These are phyloP conservation scores for Serpula lacrymans DNA, from an alignment of 768 basidiomycete genomes.

Conservation along the genomic window DNA sequence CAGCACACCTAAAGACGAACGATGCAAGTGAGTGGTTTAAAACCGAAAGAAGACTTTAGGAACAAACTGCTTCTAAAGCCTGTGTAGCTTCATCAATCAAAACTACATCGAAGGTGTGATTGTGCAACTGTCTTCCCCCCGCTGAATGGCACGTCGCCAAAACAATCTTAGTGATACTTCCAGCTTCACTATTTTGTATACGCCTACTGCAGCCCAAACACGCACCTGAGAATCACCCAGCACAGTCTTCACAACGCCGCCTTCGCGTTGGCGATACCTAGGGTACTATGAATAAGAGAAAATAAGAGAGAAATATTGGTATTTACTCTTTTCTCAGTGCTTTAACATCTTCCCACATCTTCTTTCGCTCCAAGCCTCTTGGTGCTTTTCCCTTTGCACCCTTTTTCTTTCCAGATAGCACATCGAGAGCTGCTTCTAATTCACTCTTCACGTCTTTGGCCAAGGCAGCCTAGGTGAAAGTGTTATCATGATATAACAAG, in stretches of 20 bases:
- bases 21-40: neutral
- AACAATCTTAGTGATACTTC: constrained; percentile 56
- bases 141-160: constrained; percentile 94
- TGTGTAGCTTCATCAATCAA: constrained; percentile 99
- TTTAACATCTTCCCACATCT: constrained; percentile 84
- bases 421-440: constrained; percentile 62
- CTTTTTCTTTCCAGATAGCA: constrained; percentile 71
- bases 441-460: constrained; percentile 90
- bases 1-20: constrained; percentile 51
- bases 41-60: neutral
- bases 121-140: constrained; percentile 76
- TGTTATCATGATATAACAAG: neutral
- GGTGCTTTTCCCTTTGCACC: constrained; percentile 70
- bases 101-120: constrained; percentile 83
- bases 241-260: constrained; percentile 78
- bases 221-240: constrained; percentile 72
- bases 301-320: neutral
- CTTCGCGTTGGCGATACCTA: constrained; percentile 88
- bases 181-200: neutral
- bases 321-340: constrained; percentile 87
- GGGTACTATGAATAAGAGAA: neutral
- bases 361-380: constrained; percentile 70
- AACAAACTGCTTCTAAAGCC: constrained; percentile 83
- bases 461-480: constrained; percentile 59
- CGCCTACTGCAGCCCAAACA: neutral